Base-by-base conservation (phyloP, 2,329 filamentous ascomycete genomes). In the Pseudogymnoascus pannorum region DNA sequence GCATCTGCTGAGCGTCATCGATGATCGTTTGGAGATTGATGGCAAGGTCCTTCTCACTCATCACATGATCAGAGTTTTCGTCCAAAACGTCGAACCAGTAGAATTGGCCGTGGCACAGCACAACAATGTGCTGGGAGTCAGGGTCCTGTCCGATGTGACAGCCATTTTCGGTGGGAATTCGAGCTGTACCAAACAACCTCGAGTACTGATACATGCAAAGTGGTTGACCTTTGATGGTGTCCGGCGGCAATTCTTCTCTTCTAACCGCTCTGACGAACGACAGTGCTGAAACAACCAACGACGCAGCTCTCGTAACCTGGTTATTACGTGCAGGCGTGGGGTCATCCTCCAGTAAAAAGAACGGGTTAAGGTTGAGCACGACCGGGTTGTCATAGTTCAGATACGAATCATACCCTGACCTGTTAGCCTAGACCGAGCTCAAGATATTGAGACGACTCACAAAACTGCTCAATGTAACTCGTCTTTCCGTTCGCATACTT, bases 61-160 rank as follows among this genome's bases (percentile, higher is more conserved):
- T 97, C 75, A 99, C 96, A 61, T 96, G 78, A 73, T 99, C 94
- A 5, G 89, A 89, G 74, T 96, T 96, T 67, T 93, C 88, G 68
- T 99, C 94, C 16, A 99, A 79, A 1, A 97, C 92, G 73, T 99
- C 94, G 69, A 99, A 99, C 93, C 93, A 97, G 75, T 99, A 99
- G 70, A 97, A 92, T 68, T 99, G 94, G 1, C 94, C 94, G 66
- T 93, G 90, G 71, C 91, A 96, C 75, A 97, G 82, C 44, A 97
- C 91, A 8, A 97, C 89, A 36, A 99, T 80, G 73, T 99, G 94
- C 76, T 92, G 96, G 3, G 93, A 91, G n/a, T 87, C 84, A 0
- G 92, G 89, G 69, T 97, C 92, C 72, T 97, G 92, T 65, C 92
- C 92, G 69, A 99, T 97, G 68, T 96, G 89, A 72, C 94, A 99